These are phyloP conservation scores for Helianthus tuberosus DNA, from an alignment of 129 eudicot species.

Conservation along the genomic window DNA sequence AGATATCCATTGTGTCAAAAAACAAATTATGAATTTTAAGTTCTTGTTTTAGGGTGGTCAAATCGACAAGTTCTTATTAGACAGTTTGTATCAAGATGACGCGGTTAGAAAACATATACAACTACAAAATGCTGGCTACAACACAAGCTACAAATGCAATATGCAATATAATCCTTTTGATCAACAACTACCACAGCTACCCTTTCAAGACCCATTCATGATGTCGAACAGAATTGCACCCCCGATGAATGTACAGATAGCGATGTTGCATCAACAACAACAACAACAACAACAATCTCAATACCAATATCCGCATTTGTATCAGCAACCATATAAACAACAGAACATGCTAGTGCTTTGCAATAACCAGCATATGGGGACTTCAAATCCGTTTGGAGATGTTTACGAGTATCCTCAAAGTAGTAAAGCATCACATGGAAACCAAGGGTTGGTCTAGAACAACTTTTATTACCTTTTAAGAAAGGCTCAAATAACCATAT, in stretches of 20 bases:
- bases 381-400: slow-evolving; percentile 71
- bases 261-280: slow-evolving; percentile 60
- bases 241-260: slow-evolving; percentile 72
- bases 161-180: slow-evolving; percentile 45
- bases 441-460: slow-evolving; percentile 47
- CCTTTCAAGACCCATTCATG: slow-evolving; percentile 51
- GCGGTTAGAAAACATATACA: slow-evolving; percentile 63
- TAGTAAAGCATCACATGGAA: slow-evolving; percentile 34
- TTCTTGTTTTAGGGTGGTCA: slow-evolving; percentile 65
- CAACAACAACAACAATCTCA: slow-evolving; percentile 36
- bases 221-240: slow-evolving; percentile 60
- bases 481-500: neutral
- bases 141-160: slow-evolving; percentile 44
- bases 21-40: neutral
- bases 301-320: slow-evolving; percentile 28
- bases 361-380: slow-evolving; percentile 13
- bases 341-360: slow-evolving; percentile 39
- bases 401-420: slow-evolving; percentile 46
- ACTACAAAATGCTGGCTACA: slow-evolving; percentile 68
- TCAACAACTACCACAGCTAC: slow-evolving; percentile 27
- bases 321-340: slow-evolving; percentile 34
- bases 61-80: slow-evolving; percentile 75
- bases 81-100: slow-evolving; percentile 82
- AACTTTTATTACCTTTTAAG: neutral
- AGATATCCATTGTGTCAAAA: too few species aligned